Base-by-base conservation (phyloP, 2,329 filamentous ascomycete species). In the Colletotrichum eremochloae region DNA sequence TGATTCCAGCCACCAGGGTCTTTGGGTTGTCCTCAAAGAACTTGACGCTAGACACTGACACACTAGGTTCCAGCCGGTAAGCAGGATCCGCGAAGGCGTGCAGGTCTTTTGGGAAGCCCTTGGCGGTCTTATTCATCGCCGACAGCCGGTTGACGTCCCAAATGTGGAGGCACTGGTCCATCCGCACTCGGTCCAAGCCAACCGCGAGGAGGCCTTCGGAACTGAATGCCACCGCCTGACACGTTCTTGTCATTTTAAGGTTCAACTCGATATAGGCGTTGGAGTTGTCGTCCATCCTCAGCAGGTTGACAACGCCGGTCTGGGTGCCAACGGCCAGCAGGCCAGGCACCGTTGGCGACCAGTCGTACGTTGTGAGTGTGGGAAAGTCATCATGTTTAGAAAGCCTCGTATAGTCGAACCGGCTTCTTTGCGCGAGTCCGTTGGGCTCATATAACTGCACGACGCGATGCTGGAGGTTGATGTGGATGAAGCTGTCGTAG, bases 141-240 rank as follows among this genome's bases (percentile, higher is more conserved):
- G 85, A 87, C 60, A 90, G 85, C 50, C 89, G 89, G 76, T 89
- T 92, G 67, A 95, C 87, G 80, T 97, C 93, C 89, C 93, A 96
- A 40, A 96, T 91, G 77, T 96, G 94, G 61, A 97, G 86, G 76
- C 93, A 95, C 74, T 92, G 90, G 78, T 96, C 94, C 81, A 94
- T 95, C 42, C 94, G 89, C 33, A 95, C 93, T 76, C 93, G 88
- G 77, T 96, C 94, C 63, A 96, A 85, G 1, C 93, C 94, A 38
- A 95, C 93, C 12, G 94, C 94, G 63, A 97, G 84, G 68, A 93
- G 86, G 24, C 92, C 92, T 6, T 86, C 86, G 4, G 89, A 90
- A 78, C 91, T 96, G 82, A 96, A 95, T 4, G 93, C 91, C 52
- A 96, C 93, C 0, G 93, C 93, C 77, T 96, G 94, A 77, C 93